These are phyloP conservation scores for Tetrapisispora iriomotensis DNA, from an alignment of 805 yeast genomes.

Conservation along the genomic window DNA sequence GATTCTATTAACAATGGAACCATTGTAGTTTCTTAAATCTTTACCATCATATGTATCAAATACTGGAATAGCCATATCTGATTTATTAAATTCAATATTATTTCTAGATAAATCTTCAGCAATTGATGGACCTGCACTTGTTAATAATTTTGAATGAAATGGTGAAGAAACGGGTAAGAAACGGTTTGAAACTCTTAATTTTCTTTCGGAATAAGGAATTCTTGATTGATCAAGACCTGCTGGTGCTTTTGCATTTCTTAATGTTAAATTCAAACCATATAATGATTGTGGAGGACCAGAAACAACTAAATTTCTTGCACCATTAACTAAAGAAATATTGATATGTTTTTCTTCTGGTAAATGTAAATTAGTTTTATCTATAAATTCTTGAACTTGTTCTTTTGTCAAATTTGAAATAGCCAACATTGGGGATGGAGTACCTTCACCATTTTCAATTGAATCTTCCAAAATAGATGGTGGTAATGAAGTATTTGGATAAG, in stretches of 20 bases:
- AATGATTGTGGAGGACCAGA: conserved; percentile 98
- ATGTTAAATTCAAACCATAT: conserved; percentile 85
- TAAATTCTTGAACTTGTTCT: conserved; percentile 68
- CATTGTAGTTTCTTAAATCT: conserved; percentile 52
- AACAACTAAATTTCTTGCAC: conserved; percentile 90
- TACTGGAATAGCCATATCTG: conserved; percentile 71
- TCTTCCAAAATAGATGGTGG: conserved; percentile 92
- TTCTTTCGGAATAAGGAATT: conserved; percentile 88
- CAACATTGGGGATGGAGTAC: conserved; percentile 95
- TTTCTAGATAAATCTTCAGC: conserved; percentile 53
- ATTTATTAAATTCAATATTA: conserved; percentile 44
- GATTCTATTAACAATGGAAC: conserved; percentile 56
- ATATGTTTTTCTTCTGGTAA: conserved; percentile 87
- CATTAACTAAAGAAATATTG: conserved; percentile 83
- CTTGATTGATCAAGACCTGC: conserved; percentile 92
- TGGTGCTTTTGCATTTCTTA: conserved; percentile 91
- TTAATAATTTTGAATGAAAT: conserved; percentile 84
- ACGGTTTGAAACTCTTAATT: conserved; percentile 84
- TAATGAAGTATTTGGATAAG: conserved; percentile 86
- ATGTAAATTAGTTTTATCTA: conserved; percentile 84
- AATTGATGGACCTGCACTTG: conserved; percentile 59
- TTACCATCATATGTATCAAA: conserved; percentile 81
- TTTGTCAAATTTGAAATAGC: conserved; percentile 80
- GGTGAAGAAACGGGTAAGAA: conserved; percentile 95
- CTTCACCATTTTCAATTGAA: conserved; percentile 88